Conservation (phyloP, 2,329 filamentous ascomycete genomes). For the Aspergillus sp. region DNA sequence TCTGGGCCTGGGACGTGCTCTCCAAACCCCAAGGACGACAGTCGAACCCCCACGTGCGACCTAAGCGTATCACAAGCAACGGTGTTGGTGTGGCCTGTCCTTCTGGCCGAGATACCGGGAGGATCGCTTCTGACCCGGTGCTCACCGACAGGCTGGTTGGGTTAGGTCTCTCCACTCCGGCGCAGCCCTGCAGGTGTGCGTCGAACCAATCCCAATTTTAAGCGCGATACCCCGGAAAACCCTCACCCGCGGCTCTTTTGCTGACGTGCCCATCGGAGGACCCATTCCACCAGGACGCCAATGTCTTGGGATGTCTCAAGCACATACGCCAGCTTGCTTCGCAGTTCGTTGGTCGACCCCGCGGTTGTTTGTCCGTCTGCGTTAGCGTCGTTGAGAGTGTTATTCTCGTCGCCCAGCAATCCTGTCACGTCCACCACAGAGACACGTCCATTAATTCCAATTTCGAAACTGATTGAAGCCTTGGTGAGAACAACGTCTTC, state of each 20-base stretch:
- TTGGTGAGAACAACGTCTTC: constrained; percentile 19
- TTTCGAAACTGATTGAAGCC: constrained; percentile 38
- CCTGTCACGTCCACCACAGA: constrained; percentile 40
- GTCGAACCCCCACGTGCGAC: constrained; percentile 1
- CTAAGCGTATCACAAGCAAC: constrained; percentile 6
- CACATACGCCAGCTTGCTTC: constrained; percentile 37
- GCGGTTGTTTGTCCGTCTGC: constrained; percentile 21
- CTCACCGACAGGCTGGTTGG: constrained; percentile 8
- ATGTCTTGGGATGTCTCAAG: constrained; percentile 47
- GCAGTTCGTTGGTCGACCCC: constrained; percentile 22
- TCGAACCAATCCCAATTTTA: constrained; percentile 4
- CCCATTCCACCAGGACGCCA: constrained; percentile 46
- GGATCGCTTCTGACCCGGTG: background rate
- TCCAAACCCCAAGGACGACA: background rate
- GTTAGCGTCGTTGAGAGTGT: constrained; percentile 9
- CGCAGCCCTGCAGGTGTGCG: constrained; percentile 11
- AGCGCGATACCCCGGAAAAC: background rate
- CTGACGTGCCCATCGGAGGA: constrained; percentile 37
- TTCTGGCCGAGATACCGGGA: background rate
- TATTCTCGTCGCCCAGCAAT: constrained; percentile 23
- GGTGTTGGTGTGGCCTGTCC: background rate
- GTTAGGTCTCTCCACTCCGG: constrained; percentile 12
- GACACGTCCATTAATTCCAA: constrained; percentile 43
- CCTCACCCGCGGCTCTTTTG: constrained; percentile 25
- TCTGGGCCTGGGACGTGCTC: background rate